Percentiles rank a stretch among this genome's conserved stretches.
Evolutionary conservation across 2,329 filamentous ascomycete genomes (phyloP).

Genomic region (Alternaria panax): DNA sequence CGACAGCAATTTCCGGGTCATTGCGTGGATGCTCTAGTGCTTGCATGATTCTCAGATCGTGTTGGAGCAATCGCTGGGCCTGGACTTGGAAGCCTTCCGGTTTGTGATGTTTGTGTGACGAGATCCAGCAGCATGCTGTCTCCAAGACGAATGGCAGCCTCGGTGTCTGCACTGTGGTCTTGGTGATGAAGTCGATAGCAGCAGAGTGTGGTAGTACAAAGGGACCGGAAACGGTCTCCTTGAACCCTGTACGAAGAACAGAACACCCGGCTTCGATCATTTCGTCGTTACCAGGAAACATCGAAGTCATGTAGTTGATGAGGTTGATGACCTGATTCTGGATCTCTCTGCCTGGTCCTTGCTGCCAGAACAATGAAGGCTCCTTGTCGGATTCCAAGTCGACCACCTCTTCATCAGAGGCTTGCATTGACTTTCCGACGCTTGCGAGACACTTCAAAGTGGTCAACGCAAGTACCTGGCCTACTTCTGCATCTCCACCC

Average conservation of each 20-base stretch:
- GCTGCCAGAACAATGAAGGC: slow-evolving; percentile 57
- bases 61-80: slow-evolving; percentile 57
- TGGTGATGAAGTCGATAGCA: slow-evolving; percentile 71
- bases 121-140: slow-evolving; percentile 71
- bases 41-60: slow-evolving; percentile 69
- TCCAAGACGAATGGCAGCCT: slow-evolving; percentile 73
- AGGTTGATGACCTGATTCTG: slow-evolving; percentile 62
- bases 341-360: slow-evolving; percentile 57
- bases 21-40: slow-evolving; percentile 67
- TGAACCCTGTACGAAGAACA: slow-evolving; percentile 76
- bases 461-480: slow-evolving; percentile 56
- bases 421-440: slow-evolving; percentile 76
- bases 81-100: slow-evolving; percentile 35
- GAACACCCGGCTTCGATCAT: slow-evolving; percentile 75
- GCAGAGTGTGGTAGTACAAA: slow-evolving; percentile 75
- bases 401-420: slow-evolving; percentile 69
- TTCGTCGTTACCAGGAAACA: slow-evolving; percentile 69
- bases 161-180: slow-evolving; percentile 66
- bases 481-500: slow-evolving; percentile 48
- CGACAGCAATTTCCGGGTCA: slow-evolving; percentile 76
- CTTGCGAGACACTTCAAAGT: slow-evolving; percentile 73
- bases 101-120: slow-evolving; percentile 57
- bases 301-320: slow-evolving; percentile 58
- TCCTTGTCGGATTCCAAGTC: slow-evolving; percentile 66
- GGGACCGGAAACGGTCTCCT: slow-evolving; percentile 75